Evolutionary conservation across 176 grass and related monocot genomes (phyloP), one percentile per base, ranked within the genome.

Genomic region (Carex parvula): DNA sequence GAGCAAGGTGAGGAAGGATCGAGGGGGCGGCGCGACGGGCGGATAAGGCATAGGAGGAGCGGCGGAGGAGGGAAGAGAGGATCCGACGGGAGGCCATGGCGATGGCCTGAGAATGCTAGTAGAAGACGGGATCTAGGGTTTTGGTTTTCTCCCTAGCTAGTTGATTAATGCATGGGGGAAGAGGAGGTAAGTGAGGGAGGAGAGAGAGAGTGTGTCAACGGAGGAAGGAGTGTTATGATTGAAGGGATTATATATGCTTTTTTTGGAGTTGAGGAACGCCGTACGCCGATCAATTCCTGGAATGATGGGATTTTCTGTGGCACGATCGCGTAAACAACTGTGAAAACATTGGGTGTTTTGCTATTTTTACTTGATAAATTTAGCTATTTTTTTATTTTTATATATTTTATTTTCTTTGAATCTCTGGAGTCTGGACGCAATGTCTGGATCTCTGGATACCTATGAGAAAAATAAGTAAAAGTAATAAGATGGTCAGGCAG

Each of bases 11-110:
- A 52, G 84, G 86, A 1, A 91, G 87, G 52, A 89, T 84, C 32
- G 88, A 37, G 76, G 85, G 77, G 24, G 88, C 83, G 20, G 87
- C 84, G 0, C 87, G 79, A 48, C 84, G 67, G 24, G 85, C 60
- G 12, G 88, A 67, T 50, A 85, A 89, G 64, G 85, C 81, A 53
- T 87, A 89, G 63, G 91, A 87, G 60, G 87, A 87, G 21, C 91
- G 79, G 32, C 94, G 91, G 63, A 93, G 70, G 83, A 91, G 21
- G 17, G 94, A 89, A 16, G 92, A 88, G 64, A 94, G 84, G 80
- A 87, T 80, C 87, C 94, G 90, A 71, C 94, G 94, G 20, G 90
- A 86, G 42, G 94, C 90, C 92, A 97, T 94, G 81, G 84, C 87
- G 74, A 69, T 42, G 62, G 71, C 46, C 74, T 85, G 67, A 65